Percentiles rank a stretch among this genome's conserved stretches.
Conservation (phyloP, 2,329 filamentous ascomycete species). For the Ascochyta clinopodiicola region DNA sequence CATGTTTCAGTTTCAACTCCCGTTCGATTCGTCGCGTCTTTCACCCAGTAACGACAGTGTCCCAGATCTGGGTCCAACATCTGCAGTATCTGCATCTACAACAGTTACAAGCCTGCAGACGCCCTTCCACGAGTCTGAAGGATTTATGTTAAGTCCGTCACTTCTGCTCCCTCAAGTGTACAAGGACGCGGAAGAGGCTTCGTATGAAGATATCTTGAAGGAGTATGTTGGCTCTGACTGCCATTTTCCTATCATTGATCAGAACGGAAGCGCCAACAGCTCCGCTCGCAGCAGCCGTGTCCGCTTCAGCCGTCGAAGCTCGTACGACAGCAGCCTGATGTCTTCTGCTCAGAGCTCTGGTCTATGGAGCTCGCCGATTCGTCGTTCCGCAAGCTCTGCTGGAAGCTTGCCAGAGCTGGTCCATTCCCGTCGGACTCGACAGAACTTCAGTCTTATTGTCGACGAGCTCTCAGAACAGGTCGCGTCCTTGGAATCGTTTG, state of each 20-base stretch:
- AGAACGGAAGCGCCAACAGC: constrained; percentile 48
- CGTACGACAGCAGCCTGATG: constrained; percentile 62
- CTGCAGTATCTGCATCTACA: constrained; percentile 45
- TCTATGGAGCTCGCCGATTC: constrained; percentile 43
- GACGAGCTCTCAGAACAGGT: constrained; percentile 45
- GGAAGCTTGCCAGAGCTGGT: constrained; percentile 50
- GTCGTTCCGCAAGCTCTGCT: constrained; percentile 47
- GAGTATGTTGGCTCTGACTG: constrained; percentile 55
- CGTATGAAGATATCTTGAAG: constrained; percentile 48
- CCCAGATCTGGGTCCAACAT: constrained; percentile 44
- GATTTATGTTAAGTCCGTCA: constrained; percentile 49
- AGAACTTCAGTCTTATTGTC: constrained; percentile 39
- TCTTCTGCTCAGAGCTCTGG: constrained; percentile 47
- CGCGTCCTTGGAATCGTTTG: constrained; percentile 32
- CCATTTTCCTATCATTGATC: constrained; percentile 55
- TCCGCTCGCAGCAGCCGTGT: constrained; percentile 58
- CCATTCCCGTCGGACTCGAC: constrained; percentile 42
- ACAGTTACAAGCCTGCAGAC: constrained; percentile 36
- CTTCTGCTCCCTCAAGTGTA: constrained; percentile 45
- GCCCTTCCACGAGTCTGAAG: constrained; percentile 35
- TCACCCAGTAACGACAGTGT: constrained; percentile 37
- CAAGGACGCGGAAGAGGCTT: constrained; percentile 45
- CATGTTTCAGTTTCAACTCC: constrained; percentile 21
- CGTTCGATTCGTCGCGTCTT: constrained; percentile 37
- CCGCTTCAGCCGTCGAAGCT: constrained; percentile 63